Evolutionary conservation across 805 yeast genomes (phyloP), one percentile per base, ranked within the genome.

Genomic region (Cyberlindnera misumaiensis): DNA sequence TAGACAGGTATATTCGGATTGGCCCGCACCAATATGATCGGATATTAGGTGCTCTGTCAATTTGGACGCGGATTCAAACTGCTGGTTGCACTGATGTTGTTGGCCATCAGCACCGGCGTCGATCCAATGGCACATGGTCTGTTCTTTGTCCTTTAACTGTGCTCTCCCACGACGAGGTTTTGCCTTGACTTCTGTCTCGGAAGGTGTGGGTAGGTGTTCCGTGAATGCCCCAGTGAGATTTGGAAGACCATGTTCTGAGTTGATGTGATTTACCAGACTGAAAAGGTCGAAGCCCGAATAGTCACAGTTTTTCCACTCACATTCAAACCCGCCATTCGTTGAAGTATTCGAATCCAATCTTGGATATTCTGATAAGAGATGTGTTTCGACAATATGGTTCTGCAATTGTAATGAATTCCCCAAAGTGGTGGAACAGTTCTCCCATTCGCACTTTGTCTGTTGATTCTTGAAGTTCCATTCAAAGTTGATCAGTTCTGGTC

Each of bases 221-320:
- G 15, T 10, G 11, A 27, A 5, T 27, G 29, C 15, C 6, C 7
- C 29, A 6, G 29, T 15, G 13, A 29, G 17, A 29, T 15, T n/a
- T 12, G 16, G 24, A 9, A 28, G 39, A 18, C 70, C 71, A 43
- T 75, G 81, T 7, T 51, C 51, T 2, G 62, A 57, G 35, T 75
- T 73, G 35, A 80, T 62, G 60, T 87, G 96, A 30, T 69, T 63
- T 10, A 83, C 59, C 24, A 88, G 61, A 5, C 70, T 55, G 24
- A 75, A 64, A 34, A 80, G 53, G 48, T 77, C 77, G 13, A 61
- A 55, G 22, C 82, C 68, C 15, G 65, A 63, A 53, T 69, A 84
- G 31, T 71, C 62, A 67, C 96, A 88, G 38, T 77, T 70, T 40
- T 66, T 61, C 96, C 95, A 87, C 52, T 79, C 86, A 63, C 96